phyloP scores from a whole-genome alignment of 257 asterid species.

The Handroanthus guayacan region DNA sequence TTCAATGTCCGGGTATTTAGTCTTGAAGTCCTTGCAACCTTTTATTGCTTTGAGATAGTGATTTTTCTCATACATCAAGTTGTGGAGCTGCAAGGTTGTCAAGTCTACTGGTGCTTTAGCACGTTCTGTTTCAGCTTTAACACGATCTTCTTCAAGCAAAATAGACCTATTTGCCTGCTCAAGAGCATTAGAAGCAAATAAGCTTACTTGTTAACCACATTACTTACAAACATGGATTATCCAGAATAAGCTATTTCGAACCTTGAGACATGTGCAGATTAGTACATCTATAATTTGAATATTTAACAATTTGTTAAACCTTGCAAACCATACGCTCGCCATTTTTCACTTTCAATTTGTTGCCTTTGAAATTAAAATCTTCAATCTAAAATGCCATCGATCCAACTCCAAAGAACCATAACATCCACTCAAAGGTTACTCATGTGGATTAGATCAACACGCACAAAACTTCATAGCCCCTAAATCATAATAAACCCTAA shows the following conservation, averaged over 20 bases:
- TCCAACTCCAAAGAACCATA: not conserved
- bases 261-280: conserved; percentile 3
- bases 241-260: conserved; percentile 10
- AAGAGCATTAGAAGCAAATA: conserved; percentile 31
- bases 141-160: conserved; percentile 91
- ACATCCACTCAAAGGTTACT: conserved; percentile 15
- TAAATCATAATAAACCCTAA: conserved; percentile 40
- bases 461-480: conserved; percentile 1
- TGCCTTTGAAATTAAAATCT: not conserved
- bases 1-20: conserved; percentile 88
- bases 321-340: not conserved
- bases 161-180: conserved; percentile 93
- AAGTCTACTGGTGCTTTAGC: conserved; percentile 89
- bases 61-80: conserved; percentile 93
- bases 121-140: conserved; percentile 86
- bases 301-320: not conserved
- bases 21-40: conserved; percentile 94
- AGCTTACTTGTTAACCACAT: conserved; percentile 2
- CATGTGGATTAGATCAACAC: not conserved
- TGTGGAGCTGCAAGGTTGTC: conserved; percentile 95
- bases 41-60: conserved; percentile 96
- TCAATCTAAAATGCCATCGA: not conserved
- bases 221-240: not conserved
- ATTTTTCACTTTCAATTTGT: conserved; percentile 20
- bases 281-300: not conserved